phyloP scores from a whole-genome alignment of 2,329 filamentous ascomycete species.

The Ophiostoma angusticollis region DNA sequence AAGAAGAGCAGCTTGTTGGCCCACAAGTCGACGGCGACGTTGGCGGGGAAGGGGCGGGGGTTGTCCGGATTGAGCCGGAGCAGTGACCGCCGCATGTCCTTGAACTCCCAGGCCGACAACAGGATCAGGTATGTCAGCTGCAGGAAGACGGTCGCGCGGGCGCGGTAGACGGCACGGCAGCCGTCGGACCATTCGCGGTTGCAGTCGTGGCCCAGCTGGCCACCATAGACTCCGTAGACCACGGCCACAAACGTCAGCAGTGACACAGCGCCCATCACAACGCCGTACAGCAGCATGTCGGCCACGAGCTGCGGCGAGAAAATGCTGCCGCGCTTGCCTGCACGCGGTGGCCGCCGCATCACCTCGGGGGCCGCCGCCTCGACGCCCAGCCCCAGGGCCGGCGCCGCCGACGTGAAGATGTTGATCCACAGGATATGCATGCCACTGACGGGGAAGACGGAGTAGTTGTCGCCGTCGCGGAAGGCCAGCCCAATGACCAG shows the following conservation, averaged over 20 bases:
- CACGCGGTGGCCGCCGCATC: conserved; percentile 67
- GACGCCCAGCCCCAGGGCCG: conserved; percentile 77
- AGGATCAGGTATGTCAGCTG: conserved; percentile 63
- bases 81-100: conserved; percentile 57
- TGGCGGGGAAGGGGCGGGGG: conserved; percentile 31
- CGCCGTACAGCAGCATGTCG: conserved; percentile 69
- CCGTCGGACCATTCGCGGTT: conserved; percentile 44
- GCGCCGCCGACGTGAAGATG: conserved; percentile 79
- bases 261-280: conserved; percentile 61
- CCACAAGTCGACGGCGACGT: conserved; percentile 49
- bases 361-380: conserved; percentile 65
- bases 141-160: conserved; percentile 60
- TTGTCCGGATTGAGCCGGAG: conserved; percentile 51
- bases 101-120: conserved; percentile 67
- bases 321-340: conserved; percentile 57
- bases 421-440: conserved; percentile 91
- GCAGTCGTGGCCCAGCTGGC: conserved; percentile 46
- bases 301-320: conserved; percentile 67
- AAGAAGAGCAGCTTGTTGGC: conserved; percentile 59
- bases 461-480: conserved; percentile 56
- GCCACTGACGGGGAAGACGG: conserved; percentile 75
- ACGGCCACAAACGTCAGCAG: conserved; percentile 54
- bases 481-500: conserved; percentile 73
- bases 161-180: conserved; percentile 52
- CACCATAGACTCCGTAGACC: conserved; percentile 42